Evolutionary conservation across 177 flowering plant genomes (phyloP).

Genomic region (Vitis hybrid): DNA sequence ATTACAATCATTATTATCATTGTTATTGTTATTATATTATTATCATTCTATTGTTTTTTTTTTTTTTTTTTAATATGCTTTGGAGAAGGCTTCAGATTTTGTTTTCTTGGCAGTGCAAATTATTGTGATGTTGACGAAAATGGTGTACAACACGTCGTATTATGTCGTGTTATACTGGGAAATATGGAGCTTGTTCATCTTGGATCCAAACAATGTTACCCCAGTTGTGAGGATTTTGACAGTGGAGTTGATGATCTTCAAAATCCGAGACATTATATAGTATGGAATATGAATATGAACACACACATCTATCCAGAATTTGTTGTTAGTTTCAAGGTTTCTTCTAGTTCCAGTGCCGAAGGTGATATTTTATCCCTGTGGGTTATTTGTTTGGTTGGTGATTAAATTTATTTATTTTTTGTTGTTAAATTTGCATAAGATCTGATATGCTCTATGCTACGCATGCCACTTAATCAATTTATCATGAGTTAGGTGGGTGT

Average conservation of each 20-base stretch:
- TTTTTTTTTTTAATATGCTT: too few species aligned
- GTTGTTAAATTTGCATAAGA: background rate
- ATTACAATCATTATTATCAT: too few species aligned
- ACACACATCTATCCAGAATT: constrained; percentile 82
- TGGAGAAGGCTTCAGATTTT: constrained; percentile 7
- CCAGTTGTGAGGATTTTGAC: constrained; percentile 69
- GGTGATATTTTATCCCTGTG: constrained; percentile 47
- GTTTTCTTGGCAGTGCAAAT: constrained; percentile 54
- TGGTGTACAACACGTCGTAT: constrained; percentile 67
- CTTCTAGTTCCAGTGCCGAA: constrained; percentile 36
- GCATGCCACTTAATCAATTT: background rate
- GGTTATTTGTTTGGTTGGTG: constrained; percentile 4
- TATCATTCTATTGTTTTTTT: too few species aligned
- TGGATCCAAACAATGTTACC: constrained; percentile 68
- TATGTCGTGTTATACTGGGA: constrained; percentile 96
- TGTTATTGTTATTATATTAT: too few species aligned
- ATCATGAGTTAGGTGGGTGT: background rate
- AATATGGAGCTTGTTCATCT: constrained; percentile 68
- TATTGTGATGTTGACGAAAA: constrained; percentile 92
- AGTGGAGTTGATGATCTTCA: constrained; percentile 75
- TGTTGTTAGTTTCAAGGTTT: constrained; percentile 77
- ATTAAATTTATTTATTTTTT: background rate
- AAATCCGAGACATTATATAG: constrained; percentile 52
- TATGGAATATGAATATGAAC: constrained; percentile 78
- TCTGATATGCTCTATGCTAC: background rate